Evolutionary conservation across 495 filamentous ascomycete species (phyloP).

Genomic region (Cercophora sp.): DNA sequence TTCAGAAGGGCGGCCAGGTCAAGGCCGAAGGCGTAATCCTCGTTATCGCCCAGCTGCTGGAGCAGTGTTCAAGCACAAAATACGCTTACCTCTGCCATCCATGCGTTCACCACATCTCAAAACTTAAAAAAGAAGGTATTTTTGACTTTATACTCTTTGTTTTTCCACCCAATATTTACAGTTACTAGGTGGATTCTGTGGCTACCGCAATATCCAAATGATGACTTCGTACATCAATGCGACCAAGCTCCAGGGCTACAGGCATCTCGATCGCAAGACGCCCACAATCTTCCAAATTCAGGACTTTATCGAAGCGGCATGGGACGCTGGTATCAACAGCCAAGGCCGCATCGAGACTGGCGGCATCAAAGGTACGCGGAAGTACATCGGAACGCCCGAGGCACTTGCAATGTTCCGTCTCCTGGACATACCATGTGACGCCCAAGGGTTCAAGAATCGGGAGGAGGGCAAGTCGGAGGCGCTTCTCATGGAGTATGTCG

Average conservation of each 20-base stretch:
- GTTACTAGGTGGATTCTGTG: constrained; percentile 75
- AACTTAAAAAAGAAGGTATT: constrained; percentile 64
- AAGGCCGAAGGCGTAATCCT: constrained; percentile 66
- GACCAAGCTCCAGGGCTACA: constrained; percentile 50
- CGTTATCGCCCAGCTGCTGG: constrained; percentile 66
- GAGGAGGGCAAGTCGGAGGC: constrained; percentile 30
- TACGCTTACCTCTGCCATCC: constrained; percentile 79
- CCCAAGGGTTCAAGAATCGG: constrained; percentile 33
- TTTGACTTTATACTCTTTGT: background rate
- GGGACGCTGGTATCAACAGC: constrained; percentile 80
- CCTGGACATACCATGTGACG: constrained; percentile 54
- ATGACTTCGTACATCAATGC: constrained; percentile 71
- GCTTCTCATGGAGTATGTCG: constrained; percentile 60
- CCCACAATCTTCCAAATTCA: constrained; percentile 83
- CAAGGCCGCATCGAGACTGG: constrained; percentile 77
- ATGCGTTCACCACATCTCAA: constrained; percentile 73
- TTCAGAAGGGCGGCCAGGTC: constrained; percentile 60
- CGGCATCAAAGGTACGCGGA: constrained; percentile 80
- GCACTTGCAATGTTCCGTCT: constrained; percentile 75
- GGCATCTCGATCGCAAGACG: constrained; percentile 56
- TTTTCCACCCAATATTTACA: no score
- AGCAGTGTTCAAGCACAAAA: constrained; percentile 58
- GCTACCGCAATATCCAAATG: constrained; percentile 98
- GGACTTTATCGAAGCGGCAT: constrained; percentile 83
- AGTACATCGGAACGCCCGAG: constrained; percentile 95